These are phyloP conservation scores for Hymenoscyphus salicellus DNA, from an alignment of 2,329 filamentous ascomycete genomes.

Conservation along the genomic window DNA sequence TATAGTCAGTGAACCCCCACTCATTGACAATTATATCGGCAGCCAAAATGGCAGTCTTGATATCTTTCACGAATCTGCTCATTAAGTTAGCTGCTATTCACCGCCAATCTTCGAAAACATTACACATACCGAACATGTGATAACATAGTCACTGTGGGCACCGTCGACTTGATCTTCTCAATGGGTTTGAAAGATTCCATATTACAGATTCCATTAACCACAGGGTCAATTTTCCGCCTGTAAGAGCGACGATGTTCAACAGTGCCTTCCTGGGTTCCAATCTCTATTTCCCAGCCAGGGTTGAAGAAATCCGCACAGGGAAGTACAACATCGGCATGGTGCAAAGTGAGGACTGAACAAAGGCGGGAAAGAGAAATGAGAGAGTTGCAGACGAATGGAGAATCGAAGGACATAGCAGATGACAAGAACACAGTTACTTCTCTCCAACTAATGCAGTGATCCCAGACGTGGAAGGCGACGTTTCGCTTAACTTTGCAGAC, in stretches of 20 bases:
- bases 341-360: slow-evolving; percentile 29
- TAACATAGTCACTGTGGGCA: slow-evolving; percentile 62
- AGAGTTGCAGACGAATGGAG: slow-evolving; percentile 32
- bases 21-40: slow-evolving; percentile 64
- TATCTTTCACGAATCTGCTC: slow-evolving; percentile 53
- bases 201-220: slow-evolving; percentile 63
- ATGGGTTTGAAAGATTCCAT: slow-evolving; percentile 57
- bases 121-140: slow-evolving; percentile 51
- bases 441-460: slow-evolving; percentile 60
- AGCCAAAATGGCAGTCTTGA: slow-evolving; percentile 61
- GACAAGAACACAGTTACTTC: slow-evolving; percentile 39
- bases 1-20: slow-evolving; percentile 62
- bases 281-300: slow-evolving; percentile 61
- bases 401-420: slow-evolving; percentile 29
- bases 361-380: slow-evolving; percentile 28
- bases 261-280: slow-evolving; percentile 56
- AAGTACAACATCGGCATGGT: slow-evolving; percentile 56
- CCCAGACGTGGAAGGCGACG: slow-evolving; percentile 60
- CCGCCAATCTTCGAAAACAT: neutral
- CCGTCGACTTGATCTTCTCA: slow-evolving; percentile 54
- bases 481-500: slow-evolving; percentile 59
- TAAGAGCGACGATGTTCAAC: slow-evolving; percentile 56
- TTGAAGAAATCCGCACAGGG: slow-evolving; percentile 61
- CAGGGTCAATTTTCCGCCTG: slow-evolving; percentile 59
- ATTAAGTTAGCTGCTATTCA: neutral